Evolutionary conservation across 148 eudicot genomes (phyloP), one percentile per base, ranked within the genome.

Genomic region (Pouteria glomerata): DNA sequence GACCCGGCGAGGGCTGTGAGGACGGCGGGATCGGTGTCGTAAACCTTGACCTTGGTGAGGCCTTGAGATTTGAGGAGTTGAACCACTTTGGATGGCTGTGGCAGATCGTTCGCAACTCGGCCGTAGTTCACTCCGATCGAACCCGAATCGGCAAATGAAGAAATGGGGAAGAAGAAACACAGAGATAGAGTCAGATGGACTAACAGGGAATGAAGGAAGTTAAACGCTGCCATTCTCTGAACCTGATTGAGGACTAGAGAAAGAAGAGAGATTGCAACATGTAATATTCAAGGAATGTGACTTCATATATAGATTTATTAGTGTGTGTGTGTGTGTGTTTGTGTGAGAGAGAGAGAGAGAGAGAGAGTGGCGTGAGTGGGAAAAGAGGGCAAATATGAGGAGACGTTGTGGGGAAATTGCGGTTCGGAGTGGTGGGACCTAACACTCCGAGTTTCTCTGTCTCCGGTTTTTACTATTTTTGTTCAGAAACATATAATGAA

Each of bases 51-150:
- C 0, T 79, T 64, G 66, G 80, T 81, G n/a, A 95, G 18, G 61
- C 83, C 79, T 62, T 84, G 88, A 57, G 86, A 44, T 72, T 89
- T 85, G 31, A 95, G 93, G 72, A 95, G 97, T 13, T 77, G 75
- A 3, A 88, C 99, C 6, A 95, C 99, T 51, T 81, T 63, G 5
- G 82, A 0, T 0, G 99, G 96, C 1, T 76, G 30, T 2, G 96
- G 98, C 52, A 91, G 93, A 68, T 95, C 68, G 78, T 91, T 51
- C 0, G 92, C 99, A 57, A 95, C 51, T 23, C 96, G 80, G 47
- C 99, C 99, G 53, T 91, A 95, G 88, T 91, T 91, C 13, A 95
- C 65, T 1, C 96, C 97, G 18, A 95, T 57, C 3, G 73, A 63
- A 61, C 89, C 98, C 24, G 82, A 27, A n/a, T 67, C 79, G 69